Percentiles rank a stretch among this genome's conserved stretches.
Conservation (phyloP, 1,139 yeast genomes). For the Pichia kudriavzevii region DNA sequence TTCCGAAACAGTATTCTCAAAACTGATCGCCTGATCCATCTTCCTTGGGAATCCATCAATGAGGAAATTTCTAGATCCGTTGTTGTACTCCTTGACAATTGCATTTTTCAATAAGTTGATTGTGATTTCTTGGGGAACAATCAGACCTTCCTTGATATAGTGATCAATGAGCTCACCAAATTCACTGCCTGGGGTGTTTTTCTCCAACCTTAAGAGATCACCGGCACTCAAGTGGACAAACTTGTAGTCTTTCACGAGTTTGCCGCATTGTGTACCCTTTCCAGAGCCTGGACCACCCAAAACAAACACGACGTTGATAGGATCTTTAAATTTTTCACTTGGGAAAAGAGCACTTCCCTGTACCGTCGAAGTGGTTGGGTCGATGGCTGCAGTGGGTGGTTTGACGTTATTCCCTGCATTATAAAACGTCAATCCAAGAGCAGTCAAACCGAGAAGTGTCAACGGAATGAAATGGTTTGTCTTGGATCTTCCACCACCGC, state of each 20-base stretch:
- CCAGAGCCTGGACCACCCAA: slow-evolving; percentile 92
- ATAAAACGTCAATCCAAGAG: slow-evolving; percentile 25
- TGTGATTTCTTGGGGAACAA: slow-evolving; percentile 95
- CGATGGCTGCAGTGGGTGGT: slow-evolving; percentile 27
- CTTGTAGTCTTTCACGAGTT: slow-evolving; percentile 68
- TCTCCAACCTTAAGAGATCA: slow-evolving; percentile 88
- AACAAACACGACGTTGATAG: slow-evolving; percentile 73
- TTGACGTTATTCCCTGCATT: slow-evolving; percentile 23
- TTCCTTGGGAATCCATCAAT: slow-evolving; percentile 97
- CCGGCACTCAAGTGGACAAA: slow-evolving; percentile 93
- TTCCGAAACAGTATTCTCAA: slow-evolving; percentile 73
- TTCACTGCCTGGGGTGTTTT: slow-evolving; percentile 70
- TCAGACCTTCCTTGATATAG: slow-evolving; percentile 78
- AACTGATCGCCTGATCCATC: slow-evolving; percentile 94
- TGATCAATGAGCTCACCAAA: slow-evolving; percentile 80
- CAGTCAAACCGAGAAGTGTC: slow-evolving; percentile 22
- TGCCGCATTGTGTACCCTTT: slow-evolving; percentile 93
- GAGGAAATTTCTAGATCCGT: slow-evolving; percentile 59
- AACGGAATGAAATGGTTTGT: slow-evolving; percentile 23
- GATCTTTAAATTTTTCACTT: slow-evolving; percentile 7
- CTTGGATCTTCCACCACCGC: slow-evolving; percentile 2
- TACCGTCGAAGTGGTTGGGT: slow-evolving; percentile 19
- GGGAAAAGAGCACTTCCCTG: slow-evolving; percentile 9
- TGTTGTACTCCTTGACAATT: slow-evolving; percentile 44
- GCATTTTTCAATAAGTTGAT: slow-evolving; percentile 77